Base-by-base conservation (phyloP, 352 stramenopile genomes). In the Blastocystis sp. region DNA sequence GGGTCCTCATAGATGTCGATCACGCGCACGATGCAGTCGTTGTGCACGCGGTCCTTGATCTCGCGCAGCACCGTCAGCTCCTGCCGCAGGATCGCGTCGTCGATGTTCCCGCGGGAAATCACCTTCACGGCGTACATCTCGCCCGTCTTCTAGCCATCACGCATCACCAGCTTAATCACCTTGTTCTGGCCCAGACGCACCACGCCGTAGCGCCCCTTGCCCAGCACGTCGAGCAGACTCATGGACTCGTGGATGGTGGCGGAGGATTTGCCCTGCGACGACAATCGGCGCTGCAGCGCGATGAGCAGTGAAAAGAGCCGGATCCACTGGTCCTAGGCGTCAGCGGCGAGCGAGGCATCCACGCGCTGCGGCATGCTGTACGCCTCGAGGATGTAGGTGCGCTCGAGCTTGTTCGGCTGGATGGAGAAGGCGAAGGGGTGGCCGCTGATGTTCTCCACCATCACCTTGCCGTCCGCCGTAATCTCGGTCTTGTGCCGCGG, bases 391-490 rank as follows among this genome's bases (percentile, higher is more conserved):
- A 65, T 64, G 45, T 81, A 81, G 43, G 23, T 56, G 23, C 71
- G 43, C 23, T 81, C 71, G 53, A 38, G 17, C 48, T 81, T 81
- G 60, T 81, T 81, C 10, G 71, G 71, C 40, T 66, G n/a, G 3
- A 81, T 66, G 3, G 71, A 81, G 48, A 81, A 81, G 38, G 71
- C 71, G 43, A 53, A 66, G 5, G 71, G 71, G 66, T 81, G 71
- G 38, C 52, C 71, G 21, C 48, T 21, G n/a, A 81, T 81, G 23
- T 81, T 81, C 71, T 81, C 71, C n/a, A 81, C 71, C 71, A 81
- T 81, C 71, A 81, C 71, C 40, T 81, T 81, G 38, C 71, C 71
- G 66, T 81, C 71, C 19, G 71, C 71, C 21, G 71, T 81, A 64
- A 81, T 64, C 23, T 81, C 71, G 28, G 48, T 62, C n/a, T 21